A percentile compares a stretch with the other conserved stretches of the same genome.
phyloP scores from a whole-genome alignment of 495 filamentous ascomycete species.

The Barbatosphaeria neglecta region DNA sequence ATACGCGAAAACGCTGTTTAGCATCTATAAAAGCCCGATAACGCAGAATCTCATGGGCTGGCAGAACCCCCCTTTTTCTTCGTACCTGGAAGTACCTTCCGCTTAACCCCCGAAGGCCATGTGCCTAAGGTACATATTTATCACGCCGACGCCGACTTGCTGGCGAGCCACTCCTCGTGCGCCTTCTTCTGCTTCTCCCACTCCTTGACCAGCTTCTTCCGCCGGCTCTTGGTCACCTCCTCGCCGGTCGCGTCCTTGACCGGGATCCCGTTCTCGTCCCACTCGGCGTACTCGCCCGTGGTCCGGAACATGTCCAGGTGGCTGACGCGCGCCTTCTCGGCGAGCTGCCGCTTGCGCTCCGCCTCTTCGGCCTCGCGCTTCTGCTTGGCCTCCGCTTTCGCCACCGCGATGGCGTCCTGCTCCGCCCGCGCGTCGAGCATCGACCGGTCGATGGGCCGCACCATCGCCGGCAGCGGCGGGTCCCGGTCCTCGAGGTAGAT shows the following conservation, averaged over 20 bases:
- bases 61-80: too few relatives aligned
- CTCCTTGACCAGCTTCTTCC: constrained; percentile 62
- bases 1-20: too few relatives aligned
- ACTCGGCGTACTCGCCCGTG: constrained; percentile 45
- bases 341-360: constrained; percentile 27
- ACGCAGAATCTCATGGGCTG: too few relatives aligned
- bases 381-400: constrained; percentile 34
- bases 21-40: too few relatives aligned
- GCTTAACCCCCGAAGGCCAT: too few relatives aligned
- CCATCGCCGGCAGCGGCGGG: constrained; percentile 45
- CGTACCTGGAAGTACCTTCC: too few relatives aligned
- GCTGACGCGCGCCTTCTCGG: constrained; percentile 19
- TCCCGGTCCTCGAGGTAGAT: constrained; percentile 64
- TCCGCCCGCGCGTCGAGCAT: constrained; percentile 49
- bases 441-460: constrained; percentile 44
- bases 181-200: constrained; percentile 69
- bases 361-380: constrained; percentile 39
- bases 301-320: constrained; percentile 44
- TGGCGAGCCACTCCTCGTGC: constrained; percentile 39
- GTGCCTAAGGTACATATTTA: too few relatives aligned
- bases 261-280: constrained; percentile 67
- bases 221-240: constrained; percentile 53
- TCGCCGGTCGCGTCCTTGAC: constrained; percentile 48
- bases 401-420: constrained; percentile 33
- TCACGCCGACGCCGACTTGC: constrained; percentile 3